Conservation (phyloP, 805 yeast species). For the Candida michaelii region DNA sequence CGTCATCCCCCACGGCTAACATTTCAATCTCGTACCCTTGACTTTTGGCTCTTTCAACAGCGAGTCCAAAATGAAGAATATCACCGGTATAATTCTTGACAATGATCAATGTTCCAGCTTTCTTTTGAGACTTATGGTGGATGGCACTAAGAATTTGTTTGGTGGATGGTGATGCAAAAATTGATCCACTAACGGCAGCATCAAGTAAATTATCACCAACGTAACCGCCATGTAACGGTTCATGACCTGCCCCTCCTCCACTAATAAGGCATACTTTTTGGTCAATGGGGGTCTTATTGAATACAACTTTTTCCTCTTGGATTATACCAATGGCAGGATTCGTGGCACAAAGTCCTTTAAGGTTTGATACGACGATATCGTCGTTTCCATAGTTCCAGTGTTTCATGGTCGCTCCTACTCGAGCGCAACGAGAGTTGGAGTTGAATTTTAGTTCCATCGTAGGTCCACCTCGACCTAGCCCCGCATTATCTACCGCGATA, state of each 20-base stretch:
- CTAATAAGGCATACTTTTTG: conserved; percentile 71
- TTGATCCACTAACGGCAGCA: conserved; percentile 86
- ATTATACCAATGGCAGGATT: conserved; percentile 57
- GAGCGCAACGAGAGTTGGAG: no score
- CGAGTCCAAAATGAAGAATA: conserved; percentile 86
- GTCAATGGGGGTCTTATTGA: conserved; percentile 35
- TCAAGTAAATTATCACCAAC: conserved; percentile 82
- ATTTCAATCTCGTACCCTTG: conserved; percentile 72
- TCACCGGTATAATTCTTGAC: conserved; percentile 96
- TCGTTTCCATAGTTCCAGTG: conserved; percentile 51
- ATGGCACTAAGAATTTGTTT: conserved; percentile 77
- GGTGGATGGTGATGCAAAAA: conserved; percentile 96
- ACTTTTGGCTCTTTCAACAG: conserved; percentile 83
- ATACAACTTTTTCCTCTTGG: conserved; percentile 57
- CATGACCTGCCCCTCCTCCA: conserved; percentile 97
- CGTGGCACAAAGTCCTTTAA: conserved; percentile 52
- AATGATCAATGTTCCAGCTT: conserved; percentile 69
- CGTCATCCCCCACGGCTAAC: conserved; percentile 86
- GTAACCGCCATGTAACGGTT: conserved; percentile 90
- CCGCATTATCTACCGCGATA: no score
- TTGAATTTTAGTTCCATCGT: no score
- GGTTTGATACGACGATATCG: conserved; percentile 48
- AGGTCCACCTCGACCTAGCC: no score
- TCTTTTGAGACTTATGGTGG: conserved; percentile 50
- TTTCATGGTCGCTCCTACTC: no score